Percentiles rank a stretch among this genome's conserved stretches.
These are phyloP conservation scores for Colletotrichum eleusines DNA, from an alignment of 2,329 filamentous ascomycete genomes.

Conservation along the genomic window DNA sequence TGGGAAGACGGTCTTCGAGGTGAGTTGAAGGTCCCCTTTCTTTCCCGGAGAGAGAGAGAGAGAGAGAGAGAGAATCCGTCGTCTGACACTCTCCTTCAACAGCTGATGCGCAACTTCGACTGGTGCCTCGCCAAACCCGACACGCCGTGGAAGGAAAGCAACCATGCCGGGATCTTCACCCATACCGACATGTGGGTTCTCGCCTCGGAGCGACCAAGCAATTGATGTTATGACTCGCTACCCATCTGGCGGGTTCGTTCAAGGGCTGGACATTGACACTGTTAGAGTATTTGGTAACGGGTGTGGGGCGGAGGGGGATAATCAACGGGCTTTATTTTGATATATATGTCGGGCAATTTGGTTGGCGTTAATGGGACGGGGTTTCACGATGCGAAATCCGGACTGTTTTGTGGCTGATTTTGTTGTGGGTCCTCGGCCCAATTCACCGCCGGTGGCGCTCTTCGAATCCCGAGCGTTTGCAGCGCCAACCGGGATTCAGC, in stretches of 20 bases:
- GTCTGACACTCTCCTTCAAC: not conserved
- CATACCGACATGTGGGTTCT: constrained; percentile 41
- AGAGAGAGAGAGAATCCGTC: no score
- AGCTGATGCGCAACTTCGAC: constrained; percentile 42
- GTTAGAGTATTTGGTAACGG: not conserved
- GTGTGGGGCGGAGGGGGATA: not conserved
- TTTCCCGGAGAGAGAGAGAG: no score
- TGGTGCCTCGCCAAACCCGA: constrained; percentile 41
- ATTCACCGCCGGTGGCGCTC: not conserved
- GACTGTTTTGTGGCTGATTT: constrained; percentile 4
- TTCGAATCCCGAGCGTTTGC: not conserved
- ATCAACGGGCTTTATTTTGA: not conserved
- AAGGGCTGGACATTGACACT: not conserved
- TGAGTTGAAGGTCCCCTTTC: constrained; percentile 46
- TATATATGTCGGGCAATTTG: not conserved
- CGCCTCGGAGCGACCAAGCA: constrained; percentile 23
- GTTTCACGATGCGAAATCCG: not conserved
- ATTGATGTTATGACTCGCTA: not conserved
- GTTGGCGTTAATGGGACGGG: not conserved
- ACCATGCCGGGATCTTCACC: constrained; percentile 33
- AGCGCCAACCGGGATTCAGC: not conserved
- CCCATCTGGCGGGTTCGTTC: not conserved
- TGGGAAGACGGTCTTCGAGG: constrained; percentile 61
- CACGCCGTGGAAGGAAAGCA: constrained; percentile 36
- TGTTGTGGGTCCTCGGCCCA: not conserved